Base-by-base conservation (phyloP, 2,329 filamentous ascomycete genomes). In the Didymella lethalis region DNA sequence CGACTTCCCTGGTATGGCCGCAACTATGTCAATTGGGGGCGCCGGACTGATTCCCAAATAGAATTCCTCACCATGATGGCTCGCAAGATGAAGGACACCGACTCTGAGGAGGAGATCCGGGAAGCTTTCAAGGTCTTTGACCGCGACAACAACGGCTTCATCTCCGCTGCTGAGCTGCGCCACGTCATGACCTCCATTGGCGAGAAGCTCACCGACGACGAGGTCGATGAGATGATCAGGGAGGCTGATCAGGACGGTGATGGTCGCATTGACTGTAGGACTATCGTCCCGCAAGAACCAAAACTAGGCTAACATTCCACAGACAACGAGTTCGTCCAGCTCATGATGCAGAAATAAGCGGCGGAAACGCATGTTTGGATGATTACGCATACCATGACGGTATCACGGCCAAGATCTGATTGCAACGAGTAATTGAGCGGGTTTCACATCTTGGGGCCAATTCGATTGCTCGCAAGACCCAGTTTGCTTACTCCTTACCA, bases 1-100 rank as follows among this genome's bases (percentile, higher is more conserved):
- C 70, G 85, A 87, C 73, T 88, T 89, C 74, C 83, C 86, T 56
- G 84, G 84, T 85, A 75, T 61, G 57, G 16, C 26, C 26, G 12
- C 11, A 28, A 20, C 26, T 2, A 43, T 7, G 20, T 18, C 16
- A 16, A 28, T 2, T 3, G 20, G 14, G 26, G 11, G 41, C 28
- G n/a, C 26, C 26, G 36, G 18, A 54, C 64, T 68, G 29, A 69
- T 50, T 10, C 25, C 18, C 2, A 3, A 29, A 8, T 68, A 86
- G 86, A 88, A 72, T 89, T 89, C 78, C 82, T 88, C 60, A 84
- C 83, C 65, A 87, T 88, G 83, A 88, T 88, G 86, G 85, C 85
- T 52, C 83, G 82, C 71, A 85, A 85, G 70, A 85, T 86, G 78
- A 85, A 84, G 77, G 83, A 86, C 68, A 84, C 83, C 57, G 85